These are phyloP conservation scores for Tuctoria greenei DNA, from an alignment of 176 grass and related monocot species.

Conservation along the genomic window DNA sequence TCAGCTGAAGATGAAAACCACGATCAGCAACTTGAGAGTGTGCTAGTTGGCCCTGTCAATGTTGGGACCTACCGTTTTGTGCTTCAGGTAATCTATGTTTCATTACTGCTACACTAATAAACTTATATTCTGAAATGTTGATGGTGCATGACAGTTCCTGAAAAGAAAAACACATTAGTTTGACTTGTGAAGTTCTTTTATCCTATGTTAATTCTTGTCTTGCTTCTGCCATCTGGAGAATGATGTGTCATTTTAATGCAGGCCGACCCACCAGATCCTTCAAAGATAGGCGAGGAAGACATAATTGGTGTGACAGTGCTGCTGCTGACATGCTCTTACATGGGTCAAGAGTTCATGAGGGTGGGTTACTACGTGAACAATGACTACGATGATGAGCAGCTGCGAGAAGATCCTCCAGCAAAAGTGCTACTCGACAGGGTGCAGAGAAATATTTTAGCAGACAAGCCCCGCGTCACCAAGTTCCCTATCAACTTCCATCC, in stretches of 20 bases:
- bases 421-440: conserved; percentile 75
- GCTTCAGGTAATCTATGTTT: conserved; percentile 59
- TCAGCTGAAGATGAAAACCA: conserved; percentile 98
- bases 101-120: conserved; percentile 5
- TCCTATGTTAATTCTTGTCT: neutral
- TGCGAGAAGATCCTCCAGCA: conserved; percentile 84
- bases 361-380: conserved; percentile 99
- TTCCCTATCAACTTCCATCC: conserved; percentile 99
- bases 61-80: conserved; percentile 96
- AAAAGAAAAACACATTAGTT: neutral
- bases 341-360: conserved; percentile 98
- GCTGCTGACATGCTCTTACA: conserved; percentile 87
- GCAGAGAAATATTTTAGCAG: conserved; percentile 91
- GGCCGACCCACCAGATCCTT: conserved; percentile 93
- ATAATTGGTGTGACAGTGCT: conserved; percentile 96
- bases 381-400: conserved; percentile 90
- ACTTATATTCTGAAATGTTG: neutral
- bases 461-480: conserved; percentile 98
- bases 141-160: too few relatives aligned
- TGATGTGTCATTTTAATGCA: conserved; percentile 34
- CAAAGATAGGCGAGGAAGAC: conserved; percentile 91
- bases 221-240: conserved; percentile 3
- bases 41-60: conserved; percentile 94
- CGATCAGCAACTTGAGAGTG: conserved; percentile 92
- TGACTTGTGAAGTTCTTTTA: neutral